Base-by-base conservation (phyloP, 129 eudicot genomes). In the Centella asiatica region DNA sequence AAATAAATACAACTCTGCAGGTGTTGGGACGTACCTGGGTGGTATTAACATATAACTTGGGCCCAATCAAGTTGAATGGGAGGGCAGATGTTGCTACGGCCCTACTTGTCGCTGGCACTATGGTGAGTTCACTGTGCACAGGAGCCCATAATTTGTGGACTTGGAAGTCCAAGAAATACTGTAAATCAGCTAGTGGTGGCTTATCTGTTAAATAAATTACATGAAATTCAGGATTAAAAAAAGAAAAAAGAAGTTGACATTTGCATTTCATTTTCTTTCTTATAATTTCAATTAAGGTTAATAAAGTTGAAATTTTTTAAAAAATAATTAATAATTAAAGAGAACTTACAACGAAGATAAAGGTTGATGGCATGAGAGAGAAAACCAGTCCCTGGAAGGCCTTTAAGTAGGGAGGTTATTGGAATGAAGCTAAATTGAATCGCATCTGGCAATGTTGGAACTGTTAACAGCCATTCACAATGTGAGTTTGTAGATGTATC, bases 131-230 rank as follows among this genome's bases (percentile, higher is more conserved):
- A 60, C 62, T 82, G 58, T 86, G 95, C 49, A 87, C 61, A 0
- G 98, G 98, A 45, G 94, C 98, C 98, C 98, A 92, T 13, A 73
- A 19, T 58, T 75, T 87, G 66, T 84, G 88, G 54, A 80, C 81
- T 57, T 92, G 98, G 69, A 92, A 92, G 77, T 87, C 95, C 85
- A 92, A 68, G 45, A 92, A 92, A 62, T 92, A 92, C 75, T 77
- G 72, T 59, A 92, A 72, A 72, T 92, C 94, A 6, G 28, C 62
- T 17, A 92, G 68, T 0, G 95, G 95, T 36, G 98, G 98, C 77
- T 90, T 90, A 47, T 90, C 97, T 90, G 95, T 81, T 67, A 18
- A 62, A 8, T 14, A 10, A 51, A 51, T 24, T 3, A 53, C 59
- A 53, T 0, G 27, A 3, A 53, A 19, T 25, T 28, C 11, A 1